These are phyloP conservation scores for Lasiodiplodia citricola DNA, from an alignment of 2,329 filamentous ascomycete species.

Conservation along the genomic window DNA sequence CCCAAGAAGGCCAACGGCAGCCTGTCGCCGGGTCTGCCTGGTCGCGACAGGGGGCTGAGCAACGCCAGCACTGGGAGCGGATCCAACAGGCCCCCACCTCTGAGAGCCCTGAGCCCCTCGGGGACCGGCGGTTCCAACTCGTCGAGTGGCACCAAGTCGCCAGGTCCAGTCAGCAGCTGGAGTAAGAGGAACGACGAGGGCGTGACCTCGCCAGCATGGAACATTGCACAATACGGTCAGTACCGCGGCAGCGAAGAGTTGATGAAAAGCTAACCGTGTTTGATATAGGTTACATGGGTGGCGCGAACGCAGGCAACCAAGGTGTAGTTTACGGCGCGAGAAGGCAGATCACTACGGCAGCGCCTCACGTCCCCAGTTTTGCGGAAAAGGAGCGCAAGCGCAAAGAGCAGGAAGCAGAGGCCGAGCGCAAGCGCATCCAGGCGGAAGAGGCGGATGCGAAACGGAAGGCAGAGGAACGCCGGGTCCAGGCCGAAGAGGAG, in stretches of 20 bases:
- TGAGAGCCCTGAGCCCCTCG: conserved; percentile 51
- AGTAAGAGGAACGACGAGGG: conserved; percentile 83
- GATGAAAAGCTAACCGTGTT: not conserved
- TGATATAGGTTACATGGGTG: conserved; percentile 79
- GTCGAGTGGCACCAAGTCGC: conserved; percentile 55
- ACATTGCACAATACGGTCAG: conserved; percentile 86
- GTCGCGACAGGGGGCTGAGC: conserved; percentile 43
- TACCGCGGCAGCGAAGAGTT: not conserved
- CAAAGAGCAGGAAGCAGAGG: conserved; percentile 61
- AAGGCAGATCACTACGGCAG: conserved; percentile 86
- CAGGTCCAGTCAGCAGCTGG: conserved; percentile 80
- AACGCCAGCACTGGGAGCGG: conserved; percentile 37
- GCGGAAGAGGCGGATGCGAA: conserved; percentile 60
- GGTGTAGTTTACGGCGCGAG: conserved; percentile 91
- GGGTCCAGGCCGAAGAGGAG: conserved; percentile 67
- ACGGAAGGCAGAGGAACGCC: conserved; percentile 63
- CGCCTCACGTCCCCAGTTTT: conserved; percentile 77
- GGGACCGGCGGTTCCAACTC: conserved; percentile 62
- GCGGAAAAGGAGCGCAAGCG: conserved; percentile 81
- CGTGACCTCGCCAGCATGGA: conserved; percentile 89
- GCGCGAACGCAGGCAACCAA: conserved; percentile 92
- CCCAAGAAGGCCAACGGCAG: conserved; percentile 59
- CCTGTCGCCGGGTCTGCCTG: conserved; percentile 33
- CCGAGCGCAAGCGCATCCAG: conserved; percentile 56
- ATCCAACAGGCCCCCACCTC: conserved; percentile 39